phyloP scores from a whole-genome alignment of 2,329 filamentous ascomycete genomes.

The Sclerotiophoma versabilis region DNA sequence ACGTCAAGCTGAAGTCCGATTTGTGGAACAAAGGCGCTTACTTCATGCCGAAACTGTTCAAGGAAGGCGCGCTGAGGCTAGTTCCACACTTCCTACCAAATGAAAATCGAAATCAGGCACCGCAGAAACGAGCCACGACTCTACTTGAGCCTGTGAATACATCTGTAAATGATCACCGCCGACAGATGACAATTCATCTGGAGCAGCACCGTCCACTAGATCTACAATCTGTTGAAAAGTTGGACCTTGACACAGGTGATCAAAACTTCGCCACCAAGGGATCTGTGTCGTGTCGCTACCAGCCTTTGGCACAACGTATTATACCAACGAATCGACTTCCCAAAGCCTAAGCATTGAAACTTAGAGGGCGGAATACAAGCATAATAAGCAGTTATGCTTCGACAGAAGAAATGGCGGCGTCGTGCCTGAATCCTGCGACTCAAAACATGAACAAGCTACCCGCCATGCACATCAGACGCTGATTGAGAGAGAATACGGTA shows the following conservation, averaged over 20 bases:
- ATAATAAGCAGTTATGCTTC: not conserved
- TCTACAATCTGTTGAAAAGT: not conserved
- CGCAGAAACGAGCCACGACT: not conserved
- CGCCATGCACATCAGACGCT: not conserved
- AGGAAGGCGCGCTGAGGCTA: not conserved
- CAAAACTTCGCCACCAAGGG: not conserved
- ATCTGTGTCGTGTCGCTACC: not conserved
- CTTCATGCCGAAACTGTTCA: not conserved
- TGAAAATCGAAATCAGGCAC: not conserved
- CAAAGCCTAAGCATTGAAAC: not conserved
- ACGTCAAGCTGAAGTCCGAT: not conserved
- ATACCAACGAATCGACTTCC: not conserved
- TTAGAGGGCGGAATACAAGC: not conserved
- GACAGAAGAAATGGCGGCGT: not conserved
- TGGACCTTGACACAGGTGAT: not conserved
- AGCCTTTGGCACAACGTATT: not conserved
- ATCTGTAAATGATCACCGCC: not conserved
- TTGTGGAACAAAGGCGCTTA: constrained; percentile 5
- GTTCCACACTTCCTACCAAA: not conserved
- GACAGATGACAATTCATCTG: too few relatives aligned
- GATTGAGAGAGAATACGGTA: not conserved
- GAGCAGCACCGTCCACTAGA: not conserved
- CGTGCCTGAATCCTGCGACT: too few relatives aligned
- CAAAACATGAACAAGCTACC: not conserved
- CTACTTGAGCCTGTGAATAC: not conserved